Conservation (phyloP, 208 protist genomes). For the Porcisia hertigi region DNA sequence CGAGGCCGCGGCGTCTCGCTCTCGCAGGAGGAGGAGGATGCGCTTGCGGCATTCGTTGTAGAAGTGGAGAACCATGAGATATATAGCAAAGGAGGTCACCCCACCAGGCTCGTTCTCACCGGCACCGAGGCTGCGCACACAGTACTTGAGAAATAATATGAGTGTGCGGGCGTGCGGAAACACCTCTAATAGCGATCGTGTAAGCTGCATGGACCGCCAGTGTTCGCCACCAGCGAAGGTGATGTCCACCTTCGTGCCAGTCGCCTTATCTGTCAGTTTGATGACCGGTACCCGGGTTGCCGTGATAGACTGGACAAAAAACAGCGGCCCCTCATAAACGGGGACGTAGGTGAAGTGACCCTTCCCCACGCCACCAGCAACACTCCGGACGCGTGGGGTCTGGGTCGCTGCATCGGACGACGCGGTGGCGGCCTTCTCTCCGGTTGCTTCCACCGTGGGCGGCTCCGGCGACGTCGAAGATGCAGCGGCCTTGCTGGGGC, state of each 20-base stretch:
- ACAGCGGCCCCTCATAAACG: slow-evolving; percentile 61
- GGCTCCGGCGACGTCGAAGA: not conserved
- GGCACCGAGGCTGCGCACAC: slow-evolving; percentile 60
- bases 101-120: slow-evolving; percentile 74
- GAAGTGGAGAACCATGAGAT: slow-evolving; percentile 83
- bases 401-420: not conserved
- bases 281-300: slow-evolving; percentile 85
- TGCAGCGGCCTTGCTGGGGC: not conserved
- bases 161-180: slow-evolving; percentile 70
- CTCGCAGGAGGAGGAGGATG: slow-evolving; percentile 39
- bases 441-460: not conserved
- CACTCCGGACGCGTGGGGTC: not conserved
- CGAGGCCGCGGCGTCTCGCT: slow-evolving; percentile 21
- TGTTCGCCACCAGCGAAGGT: slow-evolving; percentile 88
- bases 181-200: slow-evolving; percentile 49
- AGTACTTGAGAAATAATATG: slow-evolving; percentile 86
- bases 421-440: not conserved
- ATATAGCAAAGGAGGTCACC: slow-evolving; percentile 85
- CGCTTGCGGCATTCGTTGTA: slow-evolving; percentile 66
- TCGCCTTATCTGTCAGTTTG: slow-evolving; percentile 72
- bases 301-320: slow-evolving; percentile 75
- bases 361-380: not conserved
- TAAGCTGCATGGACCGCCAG: slow-evolving; percentile 85
- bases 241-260: slow-evolving; percentile 74
- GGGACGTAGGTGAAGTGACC: slow-evolving; percentile 43